These are phyloP conservation scores for Solanum infundibuliforme DNA, from an alignment of 257 asterid species.

Conservation along the genomic window DNA sequence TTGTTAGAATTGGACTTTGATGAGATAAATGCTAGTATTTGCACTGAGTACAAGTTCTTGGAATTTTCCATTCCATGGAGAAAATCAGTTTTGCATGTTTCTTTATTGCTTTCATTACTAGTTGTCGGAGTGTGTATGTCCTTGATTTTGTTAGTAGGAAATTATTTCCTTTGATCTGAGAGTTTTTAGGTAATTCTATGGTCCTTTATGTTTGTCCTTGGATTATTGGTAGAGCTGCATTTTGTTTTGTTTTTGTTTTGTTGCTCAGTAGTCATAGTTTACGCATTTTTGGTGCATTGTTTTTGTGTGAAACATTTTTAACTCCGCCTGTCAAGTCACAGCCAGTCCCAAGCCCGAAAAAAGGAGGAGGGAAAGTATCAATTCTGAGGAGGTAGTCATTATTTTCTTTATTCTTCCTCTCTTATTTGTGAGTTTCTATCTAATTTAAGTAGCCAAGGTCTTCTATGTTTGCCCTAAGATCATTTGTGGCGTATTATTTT, in stretches of 20 bases:
- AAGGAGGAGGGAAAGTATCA: too few relatives aligned
- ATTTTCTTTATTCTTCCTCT: not conserved
- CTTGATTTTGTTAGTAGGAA: not conserved
- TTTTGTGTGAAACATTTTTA: too few relatives aligned
- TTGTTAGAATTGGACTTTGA: not conserved
- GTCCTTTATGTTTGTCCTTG: not conserved
- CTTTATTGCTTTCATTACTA: not conserved
- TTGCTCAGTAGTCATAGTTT: too few relatives aligned
- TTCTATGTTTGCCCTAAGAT: not conserved
- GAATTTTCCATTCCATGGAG: not conserved
- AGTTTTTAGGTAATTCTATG: not conserved
- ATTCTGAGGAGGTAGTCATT: not conserved
- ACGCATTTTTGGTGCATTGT: too few relatives aligned
- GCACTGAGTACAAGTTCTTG: not conserved
- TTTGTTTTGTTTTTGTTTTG: too few relatives aligned
- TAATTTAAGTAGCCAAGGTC: not conserved
- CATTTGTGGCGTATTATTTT: not conserved
- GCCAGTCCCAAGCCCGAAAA: too few relatives aligned
- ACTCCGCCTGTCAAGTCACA: too few relatives aligned
- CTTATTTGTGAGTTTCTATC: not conserved
- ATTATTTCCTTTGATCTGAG: too few relatives aligned
- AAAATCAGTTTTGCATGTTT: not conserved
- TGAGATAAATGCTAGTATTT: not conserved
- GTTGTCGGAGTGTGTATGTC: not conserved
- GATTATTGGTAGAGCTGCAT: not conserved